Percentiles rank a stretch among this genome's conserved stretches.
phyloP scores from a whole-genome alignment of 306 rosid species.

The Styphnolobium japonicum region DNA sequence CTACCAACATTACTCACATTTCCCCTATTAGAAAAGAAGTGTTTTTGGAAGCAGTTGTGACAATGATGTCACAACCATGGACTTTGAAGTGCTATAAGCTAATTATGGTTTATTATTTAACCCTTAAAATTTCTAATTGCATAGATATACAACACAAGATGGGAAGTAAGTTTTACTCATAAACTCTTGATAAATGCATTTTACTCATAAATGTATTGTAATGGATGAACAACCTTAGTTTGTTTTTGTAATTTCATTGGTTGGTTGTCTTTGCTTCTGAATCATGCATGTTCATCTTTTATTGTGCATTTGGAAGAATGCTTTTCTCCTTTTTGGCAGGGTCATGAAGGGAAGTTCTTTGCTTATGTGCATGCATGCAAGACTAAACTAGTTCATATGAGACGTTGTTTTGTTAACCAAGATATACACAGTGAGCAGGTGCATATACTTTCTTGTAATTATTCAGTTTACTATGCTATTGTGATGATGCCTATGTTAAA shows the following conservation, averaged over 20 bases:
- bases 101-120: background rate
- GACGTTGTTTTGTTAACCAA: constrained; percentile 67
- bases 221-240: background rate
- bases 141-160: background rate
- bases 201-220: too few relatives aligned
- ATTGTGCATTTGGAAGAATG: constrained; percentile 18
- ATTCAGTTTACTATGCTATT: background rate
- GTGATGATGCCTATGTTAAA: too few relatives aligned
- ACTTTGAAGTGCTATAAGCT: background rate
- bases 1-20: background rate
- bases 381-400: constrained; percentile 75
- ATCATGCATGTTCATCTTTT: constrained; percentile 1
- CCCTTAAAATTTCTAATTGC: background rate
- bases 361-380: constrained; percentile 90
- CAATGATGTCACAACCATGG: background rate
- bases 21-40: background rate
- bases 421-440: constrained; percentile 88
- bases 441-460: background rate
- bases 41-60: background rate
- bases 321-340: constrained; percentile 53
- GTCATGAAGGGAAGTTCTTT: constrained; percentile 94
- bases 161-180: background rate
- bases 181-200: background rate
- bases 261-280: constrained; percentile 8
- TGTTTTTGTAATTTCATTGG: background rate